Evolutionary conservation across 139 green algal genomes (phyloP).

Genomic region (Spirogloea muscicola): DNA sequence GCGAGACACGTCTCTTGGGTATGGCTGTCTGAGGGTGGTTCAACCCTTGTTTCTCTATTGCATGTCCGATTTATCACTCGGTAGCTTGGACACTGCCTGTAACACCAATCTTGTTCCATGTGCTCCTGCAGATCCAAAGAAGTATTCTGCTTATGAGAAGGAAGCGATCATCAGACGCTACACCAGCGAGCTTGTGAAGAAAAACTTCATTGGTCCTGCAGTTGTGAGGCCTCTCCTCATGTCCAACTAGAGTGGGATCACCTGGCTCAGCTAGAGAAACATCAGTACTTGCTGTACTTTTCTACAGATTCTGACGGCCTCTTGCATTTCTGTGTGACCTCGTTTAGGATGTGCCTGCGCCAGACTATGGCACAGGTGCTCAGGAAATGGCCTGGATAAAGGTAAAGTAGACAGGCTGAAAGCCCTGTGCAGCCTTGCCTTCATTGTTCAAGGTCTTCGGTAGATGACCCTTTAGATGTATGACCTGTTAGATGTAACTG

Average conservation of each 20-base stretch:
- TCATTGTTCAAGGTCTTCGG: not conserved
- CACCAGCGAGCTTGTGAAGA: slow-evolving; percentile 38
- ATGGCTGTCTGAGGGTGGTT: too few species aligned
- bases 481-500: too few species aligned
- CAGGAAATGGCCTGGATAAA: slow-evolving; percentile 56
- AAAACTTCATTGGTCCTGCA: slow-evolving; percentile 38
- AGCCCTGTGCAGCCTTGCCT: too few species aligned
- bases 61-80: too few species aligned
- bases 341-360: slow-evolving; percentile 49
- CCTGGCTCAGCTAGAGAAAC: not conserved
- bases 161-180: slow-evolving; percentile 40
- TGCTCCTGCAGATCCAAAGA: slow-evolving; percentile 28
- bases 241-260: not conserved
- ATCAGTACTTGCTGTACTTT: too few species aligned
- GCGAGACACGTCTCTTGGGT: too few species aligned
- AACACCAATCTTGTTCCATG: too few species aligned
- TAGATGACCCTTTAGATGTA: too few species aligned
- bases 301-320: not conserved
- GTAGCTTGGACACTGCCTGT: too few species aligned
- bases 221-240: slow-evolving; percentile 9
- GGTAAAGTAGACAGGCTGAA: too few species aligned
- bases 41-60: too few species aligned
- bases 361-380: slow-evolving; percentile 50
- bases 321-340: not conserved
- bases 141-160: slow-evolving; percentile 29